Evolutionary conservation across 139 green algal species (phyloP), one percentile per base, ranked within the genome.

Genomic region (Tetratostichococcus sp.): DNA sequence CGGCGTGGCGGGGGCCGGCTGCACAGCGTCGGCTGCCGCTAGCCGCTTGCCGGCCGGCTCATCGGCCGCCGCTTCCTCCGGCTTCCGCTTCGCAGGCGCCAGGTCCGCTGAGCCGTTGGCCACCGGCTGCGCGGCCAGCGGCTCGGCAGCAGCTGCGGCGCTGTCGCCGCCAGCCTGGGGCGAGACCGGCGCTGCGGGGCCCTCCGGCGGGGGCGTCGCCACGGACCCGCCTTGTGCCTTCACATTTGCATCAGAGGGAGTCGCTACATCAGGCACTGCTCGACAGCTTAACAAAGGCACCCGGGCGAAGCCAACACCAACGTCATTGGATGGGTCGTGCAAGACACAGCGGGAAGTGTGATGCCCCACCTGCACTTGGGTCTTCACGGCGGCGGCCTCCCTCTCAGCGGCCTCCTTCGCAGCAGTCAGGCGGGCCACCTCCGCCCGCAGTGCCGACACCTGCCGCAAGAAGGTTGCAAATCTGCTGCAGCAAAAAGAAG

Each of bases 391-490:
- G 14, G 50, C 14, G 50, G 50, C 50, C 50, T 62, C 50, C 50
- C 50, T 62, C 50, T 62, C 50, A 26, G 50, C 50, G 4, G 50
- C 19, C 50, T 62, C 50, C 50, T 67, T 65, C 2, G 34, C 59
- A n/a, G 77, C 71, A 19, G 17, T 34, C 65, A 80, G 67, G 3
- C 76, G 73, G 39, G 75, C 39, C 50, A 85, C 82, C 43, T 88
- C 83, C 35, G 66, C 72, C 14, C 67, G 59, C 50, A 88, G 50
- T 28, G 67, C 30, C 8, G 77, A 73, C 50, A 88, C 35, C 80
- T 88, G 75, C 74, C 34, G 2, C 42, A 4, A 42, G n/a, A 28
- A 50, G 66, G 30, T 59, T 28, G 14, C 5, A 30, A 32, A 30
- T 1, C 1, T 33, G 69, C 30, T 17, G 23, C 30, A 4, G 1